A percentile compares a stretch with the other conserved stretches of the same genome.
Conservation (phyloP, 2,329 filamentous ascomycete genomes). For the Biscogniauxia marginata region DNA sequence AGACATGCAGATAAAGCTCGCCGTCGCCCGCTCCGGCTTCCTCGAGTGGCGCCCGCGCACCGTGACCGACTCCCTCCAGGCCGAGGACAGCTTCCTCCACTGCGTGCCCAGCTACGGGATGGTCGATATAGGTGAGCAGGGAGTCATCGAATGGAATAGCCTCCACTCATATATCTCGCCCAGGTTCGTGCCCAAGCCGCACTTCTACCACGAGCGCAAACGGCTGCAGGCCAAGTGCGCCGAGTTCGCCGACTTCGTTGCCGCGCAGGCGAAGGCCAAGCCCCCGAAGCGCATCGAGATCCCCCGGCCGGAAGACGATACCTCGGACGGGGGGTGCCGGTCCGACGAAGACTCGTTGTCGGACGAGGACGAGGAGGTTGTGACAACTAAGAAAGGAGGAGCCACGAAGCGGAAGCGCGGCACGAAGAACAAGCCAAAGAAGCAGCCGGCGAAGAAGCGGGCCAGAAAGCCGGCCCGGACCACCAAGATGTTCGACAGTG, state of each 20-base stretch:
- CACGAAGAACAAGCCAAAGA: background rate
- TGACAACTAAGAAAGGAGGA: background rate
- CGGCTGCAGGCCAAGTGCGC: constrained; percentile 13
- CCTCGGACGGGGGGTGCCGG: constrained; percentile 17
- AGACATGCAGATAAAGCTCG: background rate
- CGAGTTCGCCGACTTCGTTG: constrained; percentile 16
- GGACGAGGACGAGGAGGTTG: background rate
- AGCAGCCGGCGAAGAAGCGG: constrained; percentile 1
- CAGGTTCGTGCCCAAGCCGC: constrained; percentile 16
- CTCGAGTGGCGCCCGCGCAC: constrained; percentile 10
- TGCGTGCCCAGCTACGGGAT: background rate
- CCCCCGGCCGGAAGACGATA: constrained; percentile 17
- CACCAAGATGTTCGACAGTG: constrained; percentile 15
- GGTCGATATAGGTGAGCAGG: constrained; percentile 9
- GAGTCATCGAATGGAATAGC: constrained; percentile 13
- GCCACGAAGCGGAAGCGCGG: constrained; percentile 12
- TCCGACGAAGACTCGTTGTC: background rate
- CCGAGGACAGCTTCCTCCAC: constrained; percentile 4
- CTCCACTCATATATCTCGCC: constrained; percentile 14
- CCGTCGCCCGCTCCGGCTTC: constrained; percentile 8
- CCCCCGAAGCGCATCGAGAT: constrained; percentile 2
- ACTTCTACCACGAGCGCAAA: constrained; percentile 19
- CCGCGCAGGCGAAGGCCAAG: background rate
- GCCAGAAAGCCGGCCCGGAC: constrained; percentile 9
- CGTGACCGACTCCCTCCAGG: constrained; percentile 8